phyloP scores from a whole-genome alignment of 805 yeast species.

The Ogataea haglerorum region DNA sequence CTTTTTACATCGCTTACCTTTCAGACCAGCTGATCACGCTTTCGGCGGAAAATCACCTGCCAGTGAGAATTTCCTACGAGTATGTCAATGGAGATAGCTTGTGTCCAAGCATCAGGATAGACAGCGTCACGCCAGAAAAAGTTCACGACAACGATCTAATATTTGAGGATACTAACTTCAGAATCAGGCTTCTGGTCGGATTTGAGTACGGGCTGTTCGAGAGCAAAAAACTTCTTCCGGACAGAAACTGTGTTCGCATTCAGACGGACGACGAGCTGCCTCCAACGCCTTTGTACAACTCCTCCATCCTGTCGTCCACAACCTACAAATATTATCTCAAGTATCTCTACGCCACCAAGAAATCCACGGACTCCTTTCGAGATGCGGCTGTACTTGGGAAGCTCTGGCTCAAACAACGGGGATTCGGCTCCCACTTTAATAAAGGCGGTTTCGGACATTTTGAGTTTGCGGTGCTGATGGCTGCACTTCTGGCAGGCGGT shows the following conservation, averaged over 20 bases:
- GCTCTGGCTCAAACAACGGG: slow-evolving; percentile 88
- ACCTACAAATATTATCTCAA: slow-evolving; percentile 68
- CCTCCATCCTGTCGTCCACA: slow-evolving; percentile 69
- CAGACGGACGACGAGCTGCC: slow-evolving; percentile 47
- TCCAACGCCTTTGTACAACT: slow-evolving; percentile 86
- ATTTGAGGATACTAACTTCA: slow-evolving; percentile 64
- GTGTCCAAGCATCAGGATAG: slow-evolving; percentile 68
- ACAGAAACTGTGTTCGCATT: slow-evolving; percentile 77
- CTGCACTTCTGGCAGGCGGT: slow-evolving; percentile 81
- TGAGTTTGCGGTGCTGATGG: slow-evolving; percentile 79
- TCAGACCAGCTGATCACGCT: slow-evolving; percentile 59
- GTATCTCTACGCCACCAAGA: slow-evolving; percentile 70
- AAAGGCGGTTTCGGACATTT: slow-evolving; percentile 87
- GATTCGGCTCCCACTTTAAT: slow-evolving; percentile 59
- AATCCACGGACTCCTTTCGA: slow-evolving; percentile 72
- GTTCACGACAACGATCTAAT: slow-evolving; percentile 47
- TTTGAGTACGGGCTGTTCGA: slow-evolving; percentile 72
- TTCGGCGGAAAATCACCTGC: slow-evolving; percentile 53
- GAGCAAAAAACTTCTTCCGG: slow-evolving; percentile 69
- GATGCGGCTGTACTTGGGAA: slow-evolving; percentile 87
- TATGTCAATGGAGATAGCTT: slow-evolving; percentile 73
- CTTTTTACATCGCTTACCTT: slow-evolving; percentile 79
- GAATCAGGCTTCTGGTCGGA: slow-evolving; percentile 70
- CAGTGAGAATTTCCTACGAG: slow-evolving; percentile 59
- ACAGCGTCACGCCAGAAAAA: slow-evolving; percentile 45